Evolutionary conservation across 2,329 filamentous ascomycete species (phyloP).

Genomic region (Aureobasidium zeae): DNA sequence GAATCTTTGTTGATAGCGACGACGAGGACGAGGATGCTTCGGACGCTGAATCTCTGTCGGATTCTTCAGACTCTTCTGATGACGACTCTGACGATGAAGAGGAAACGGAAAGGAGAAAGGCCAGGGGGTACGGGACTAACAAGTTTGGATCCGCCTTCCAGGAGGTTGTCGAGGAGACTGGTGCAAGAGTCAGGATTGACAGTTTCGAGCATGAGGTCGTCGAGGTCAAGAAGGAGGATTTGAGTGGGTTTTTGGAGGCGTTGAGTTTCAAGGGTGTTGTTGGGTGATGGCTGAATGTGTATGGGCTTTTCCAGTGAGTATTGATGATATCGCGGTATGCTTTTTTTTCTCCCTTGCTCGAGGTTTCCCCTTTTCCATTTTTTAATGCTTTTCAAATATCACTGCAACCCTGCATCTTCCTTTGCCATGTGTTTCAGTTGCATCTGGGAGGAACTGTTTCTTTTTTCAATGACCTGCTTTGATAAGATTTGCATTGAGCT

Average conservation of each 20-base stretch:
- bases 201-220: conserved; percentile 97
- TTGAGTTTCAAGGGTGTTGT: conserved; percentile 85
- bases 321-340: background rate
- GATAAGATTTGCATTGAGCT: too few species aligned
- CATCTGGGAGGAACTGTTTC: too few species aligned
- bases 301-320: background rate
- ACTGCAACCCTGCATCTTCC: too few species aligned
- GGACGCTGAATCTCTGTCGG: conserved; percentile 33
- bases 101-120: conserved; percentile 44
- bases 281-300: conserved; percentile 31
- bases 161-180: conserved; percentile 86
- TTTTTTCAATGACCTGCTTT: too few species aligned
- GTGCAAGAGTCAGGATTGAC: conserved; percentile 80
- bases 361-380: too few species aligned
- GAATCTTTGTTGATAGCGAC: conserved; percentile 37
- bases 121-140: conserved; percentile 67
- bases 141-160: conserved; percentile 92
- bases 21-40: conserved; percentile 34
- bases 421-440: too few species aligned
- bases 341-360: background rate
- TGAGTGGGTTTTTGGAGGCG: conserved; percentile 81
- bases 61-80: conserved; percentile 30
- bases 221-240: conserved; percentile 93
- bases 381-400: too few species aligned
- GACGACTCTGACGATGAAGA: conserved; percentile 39